Conservation (phyloP, 306 rosid species). For the Citrullus colocynthis region DNA sequence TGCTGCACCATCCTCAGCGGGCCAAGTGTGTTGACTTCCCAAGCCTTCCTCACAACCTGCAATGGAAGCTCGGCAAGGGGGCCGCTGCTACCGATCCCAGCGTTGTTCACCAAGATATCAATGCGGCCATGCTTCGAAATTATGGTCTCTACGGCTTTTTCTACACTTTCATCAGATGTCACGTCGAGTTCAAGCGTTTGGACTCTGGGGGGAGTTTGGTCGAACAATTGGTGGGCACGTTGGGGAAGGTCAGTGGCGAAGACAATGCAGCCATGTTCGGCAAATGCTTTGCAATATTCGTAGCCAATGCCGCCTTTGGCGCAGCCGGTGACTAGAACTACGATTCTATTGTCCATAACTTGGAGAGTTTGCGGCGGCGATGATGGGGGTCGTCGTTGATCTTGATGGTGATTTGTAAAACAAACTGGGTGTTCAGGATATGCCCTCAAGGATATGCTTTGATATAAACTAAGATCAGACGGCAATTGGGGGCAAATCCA, state of each 20-base stretch:
- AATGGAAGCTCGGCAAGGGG: constrained; percentile 72
- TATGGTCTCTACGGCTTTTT: constrained; percentile 26
- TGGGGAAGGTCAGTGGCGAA: constrained; percentile 49
- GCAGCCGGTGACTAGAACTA: constrained; percentile 71
- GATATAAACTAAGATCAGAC: not conserved
- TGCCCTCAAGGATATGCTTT: constrained; percentile 11
- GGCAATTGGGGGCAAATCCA: not conserved
- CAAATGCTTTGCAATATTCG: constrained; percentile 68
- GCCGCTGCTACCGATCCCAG: constrained; percentile 62
- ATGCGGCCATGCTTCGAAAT: constrained; percentile 42
- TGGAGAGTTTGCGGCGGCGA: not conserved
- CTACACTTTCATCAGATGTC: constrained; percentile 43
- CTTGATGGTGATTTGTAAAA: not conserved
- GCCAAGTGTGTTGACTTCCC: constrained; percentile 71
- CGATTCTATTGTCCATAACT: constrained; percentile 29
- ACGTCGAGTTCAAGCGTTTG: constrained; percentile 56
- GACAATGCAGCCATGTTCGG: constrained; percentile 38
- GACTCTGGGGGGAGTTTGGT: constrained; percentile 25
- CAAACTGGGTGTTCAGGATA: not conserved
- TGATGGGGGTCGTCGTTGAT: not conserved
- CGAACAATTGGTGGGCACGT: constrained; percentile 36
- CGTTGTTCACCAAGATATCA: constrained; percentile 57
- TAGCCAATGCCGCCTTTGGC: constrained; percentile 84
- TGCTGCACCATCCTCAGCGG: constrained; percentile 62
- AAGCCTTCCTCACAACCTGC: constrained; percentile 34